Conservation (phyloP, 768 basidiomycete species). For the Pleurotus djamor region DNA sequence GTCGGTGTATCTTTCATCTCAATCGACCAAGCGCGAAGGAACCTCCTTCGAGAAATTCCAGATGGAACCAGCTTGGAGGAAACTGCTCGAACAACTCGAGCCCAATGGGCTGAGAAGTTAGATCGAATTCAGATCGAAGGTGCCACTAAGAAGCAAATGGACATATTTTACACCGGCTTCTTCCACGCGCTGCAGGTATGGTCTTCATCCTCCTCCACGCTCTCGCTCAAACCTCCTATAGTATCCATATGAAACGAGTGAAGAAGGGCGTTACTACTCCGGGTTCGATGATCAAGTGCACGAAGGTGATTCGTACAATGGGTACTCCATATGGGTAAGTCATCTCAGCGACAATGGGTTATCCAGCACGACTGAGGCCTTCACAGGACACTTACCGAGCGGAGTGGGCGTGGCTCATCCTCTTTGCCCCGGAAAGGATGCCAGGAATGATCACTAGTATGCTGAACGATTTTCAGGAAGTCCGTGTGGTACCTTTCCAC, state of each 20-base stretch:
- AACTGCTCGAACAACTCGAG: conserved; percentile 45
- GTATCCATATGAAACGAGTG: conserved; percentile 78
- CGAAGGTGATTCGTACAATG: conserved; percentile 69
- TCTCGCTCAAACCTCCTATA: conserved; percentile 21
- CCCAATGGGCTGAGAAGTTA: conserved; percentile 58
- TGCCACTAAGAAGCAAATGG: conserved; percentile 42
- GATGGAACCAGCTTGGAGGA: conserved; percentile 46
- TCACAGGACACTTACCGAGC: conserved; percentile 74
- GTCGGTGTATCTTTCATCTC: conserved; percentile 78
- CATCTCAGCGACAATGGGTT: not conserved
- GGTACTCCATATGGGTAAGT: conserved; percentile 75
- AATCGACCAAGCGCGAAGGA: conserved; percentile 57
- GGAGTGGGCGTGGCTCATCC: conserved; percentile 73
- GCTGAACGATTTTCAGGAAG: conserved; percentile 74
- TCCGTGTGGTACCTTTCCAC: conserved; percentile 13
- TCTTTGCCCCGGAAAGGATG: conserved; percentile 72
- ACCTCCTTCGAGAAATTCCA: conserved; percentile 48
- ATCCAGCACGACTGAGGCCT: not conserved
- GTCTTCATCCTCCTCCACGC: not conserved
- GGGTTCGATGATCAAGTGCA: conserved; percentile 70
- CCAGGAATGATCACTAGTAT: conserved; percentile 75
- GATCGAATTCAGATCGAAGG: conserved; percentile 48
- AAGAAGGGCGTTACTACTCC: conserved; percentile 69
- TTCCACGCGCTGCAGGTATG: conserved; percentile 60
- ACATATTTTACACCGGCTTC: conserved; percentile 59